Evolutionary conservation across 352 stramenopile genomes (phyloP).

Genomic region (Pythium myriotylum): DNA sequence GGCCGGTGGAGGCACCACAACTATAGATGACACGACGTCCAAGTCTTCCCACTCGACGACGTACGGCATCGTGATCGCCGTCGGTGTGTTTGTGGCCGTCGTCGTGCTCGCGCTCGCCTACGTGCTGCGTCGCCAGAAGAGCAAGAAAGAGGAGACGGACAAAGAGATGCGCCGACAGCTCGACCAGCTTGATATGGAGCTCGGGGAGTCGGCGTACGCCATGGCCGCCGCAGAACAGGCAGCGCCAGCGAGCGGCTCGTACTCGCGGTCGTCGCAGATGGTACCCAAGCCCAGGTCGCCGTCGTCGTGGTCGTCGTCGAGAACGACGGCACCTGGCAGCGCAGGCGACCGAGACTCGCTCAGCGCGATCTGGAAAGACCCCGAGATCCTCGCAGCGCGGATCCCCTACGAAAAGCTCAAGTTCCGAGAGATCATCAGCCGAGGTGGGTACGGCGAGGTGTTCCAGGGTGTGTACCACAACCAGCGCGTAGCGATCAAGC

Average conservation of each 20-base stretch:
- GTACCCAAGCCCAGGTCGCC: conserved; percentile 7
- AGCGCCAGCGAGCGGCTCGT: neutral
- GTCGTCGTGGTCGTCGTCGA: conserved; percentile 15
- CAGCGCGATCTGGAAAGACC: conserved; percentile 47
- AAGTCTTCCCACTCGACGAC: neutral
- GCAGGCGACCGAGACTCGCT: conserved; percentile 25
- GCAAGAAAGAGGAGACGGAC: conserved; percentile 15
- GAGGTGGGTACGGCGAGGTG: conserved; percentile 54
- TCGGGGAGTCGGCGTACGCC: conserved; percentile 19
- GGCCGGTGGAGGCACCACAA: neutral
- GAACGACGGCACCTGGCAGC: conserved; percentile 6
- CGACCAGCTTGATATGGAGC: conserved; percentile 17
- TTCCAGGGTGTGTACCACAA: conserved; percentile 42
- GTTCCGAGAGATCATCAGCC: conserved; percentile 39
- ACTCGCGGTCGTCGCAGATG: conserved; percentile 5
- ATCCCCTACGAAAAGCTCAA: conserved; percentile 51
- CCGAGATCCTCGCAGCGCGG: conserved; percentile 43
- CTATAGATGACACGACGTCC: neutral
- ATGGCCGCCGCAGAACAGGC: conserved; percentile 1
- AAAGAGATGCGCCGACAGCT: conserved; percentile 12
- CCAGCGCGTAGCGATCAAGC: conserved; percentile 50
- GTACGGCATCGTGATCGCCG: conserved; percentile 25
- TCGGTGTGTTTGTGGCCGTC: conserved; percentile 17
- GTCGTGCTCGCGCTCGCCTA: conserved; percentile 18
- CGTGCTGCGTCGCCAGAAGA: conserved; percentile 15